Conservation (phyloP, 805 yeast species). For the Starmerella etchellsii region DNA sequence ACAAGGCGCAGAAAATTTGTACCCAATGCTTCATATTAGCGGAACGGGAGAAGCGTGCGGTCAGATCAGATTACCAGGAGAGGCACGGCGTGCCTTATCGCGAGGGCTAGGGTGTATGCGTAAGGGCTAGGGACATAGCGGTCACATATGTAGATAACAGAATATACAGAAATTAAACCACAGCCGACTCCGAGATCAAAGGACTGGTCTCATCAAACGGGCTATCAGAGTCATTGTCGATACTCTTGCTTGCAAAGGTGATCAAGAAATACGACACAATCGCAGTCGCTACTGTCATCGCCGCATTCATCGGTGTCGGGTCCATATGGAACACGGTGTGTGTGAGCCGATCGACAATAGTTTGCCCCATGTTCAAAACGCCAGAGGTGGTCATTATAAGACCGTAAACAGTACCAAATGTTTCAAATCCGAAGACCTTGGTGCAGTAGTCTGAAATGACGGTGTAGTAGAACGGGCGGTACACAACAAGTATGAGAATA, state of each 20-base stretch:
- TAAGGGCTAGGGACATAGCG: too few species aligned
- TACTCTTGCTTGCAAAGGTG: not conserved
- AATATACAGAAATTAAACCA: too few species aligned
- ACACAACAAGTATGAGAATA: conserved; percentile 58
- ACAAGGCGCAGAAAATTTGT: conserved; percentile 61
- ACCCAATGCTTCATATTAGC: not conserved
- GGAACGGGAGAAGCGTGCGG: too few species aligned
- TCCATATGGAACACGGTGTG: conserved; percentile 56
- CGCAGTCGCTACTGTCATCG: conserved; percentile 37
- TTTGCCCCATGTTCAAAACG: conserved; percentile 60
- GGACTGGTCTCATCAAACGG: not conserved
- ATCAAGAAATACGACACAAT: conserved; percentile 3
- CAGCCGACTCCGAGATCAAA: not conserved
- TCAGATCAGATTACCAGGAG: too few species aligned
- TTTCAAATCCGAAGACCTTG: conserved; percentile 82
- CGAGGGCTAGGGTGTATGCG: too few species aligned
- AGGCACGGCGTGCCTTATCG: too few species aligned
- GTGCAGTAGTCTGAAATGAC: conserved; percentile 85
- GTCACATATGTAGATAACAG: too few species aligned
- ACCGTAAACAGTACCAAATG: conserved; percentile 88
- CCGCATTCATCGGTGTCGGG: conserved; percentile 64
- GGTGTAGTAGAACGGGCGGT: conserved; percentile 86
- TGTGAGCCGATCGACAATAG: conserved; percentile 54
- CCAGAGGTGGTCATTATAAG: conserved; percentile 74
- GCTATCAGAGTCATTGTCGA: not conserved